A percentile compares a stretch with the other conserved stretches of the same genome.
phyloP scores from a whole-genome alignment of 176 grass and related monocot genomes.

The Leersia perrieri region DNA sequence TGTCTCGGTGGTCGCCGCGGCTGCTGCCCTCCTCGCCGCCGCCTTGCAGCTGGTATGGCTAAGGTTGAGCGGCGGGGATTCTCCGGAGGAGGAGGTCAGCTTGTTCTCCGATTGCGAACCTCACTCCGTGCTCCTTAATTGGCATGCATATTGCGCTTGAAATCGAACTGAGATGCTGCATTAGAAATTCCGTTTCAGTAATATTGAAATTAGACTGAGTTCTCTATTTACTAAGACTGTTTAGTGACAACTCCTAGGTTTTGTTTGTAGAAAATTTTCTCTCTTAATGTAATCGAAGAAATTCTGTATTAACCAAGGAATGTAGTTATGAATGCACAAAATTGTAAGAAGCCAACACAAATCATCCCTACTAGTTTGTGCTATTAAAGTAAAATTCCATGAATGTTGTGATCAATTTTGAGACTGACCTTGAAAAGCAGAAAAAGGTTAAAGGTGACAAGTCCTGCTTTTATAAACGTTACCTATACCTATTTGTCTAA shows the following conservation, averaged over 20 bases:
- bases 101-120: too few species aligned
- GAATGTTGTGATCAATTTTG: background rate
- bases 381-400: background rate
- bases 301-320: too few species aligned
- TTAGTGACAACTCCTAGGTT: background rate
- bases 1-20: background rate
- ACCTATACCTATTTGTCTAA: background rate
- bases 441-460: background rate
- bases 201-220: background rate
- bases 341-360: background rate
- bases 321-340: background rate
- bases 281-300: too few species aligned
- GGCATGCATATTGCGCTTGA: too few species aligned
- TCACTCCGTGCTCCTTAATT: too few species aligned
- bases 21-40: constrained; percentile 20
- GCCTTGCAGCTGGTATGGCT: constrained; percentile 33
- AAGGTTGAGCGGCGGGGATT: constrained; percentile 5
- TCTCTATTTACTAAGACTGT: too few species aligned
- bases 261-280: background rate
- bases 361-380: background rate
- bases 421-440: background rate
- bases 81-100: constrained; percentile 43
- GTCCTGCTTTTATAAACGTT: background rate
- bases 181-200: too few species aligned
- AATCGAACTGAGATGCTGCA: too few species aligned